Evolutionary conservation across 495 filamentous ascomycete genomes (phyloP), one percentile per base, ranked within the genome.

Genomic region (Aspergillus bridgeri): DNA sequence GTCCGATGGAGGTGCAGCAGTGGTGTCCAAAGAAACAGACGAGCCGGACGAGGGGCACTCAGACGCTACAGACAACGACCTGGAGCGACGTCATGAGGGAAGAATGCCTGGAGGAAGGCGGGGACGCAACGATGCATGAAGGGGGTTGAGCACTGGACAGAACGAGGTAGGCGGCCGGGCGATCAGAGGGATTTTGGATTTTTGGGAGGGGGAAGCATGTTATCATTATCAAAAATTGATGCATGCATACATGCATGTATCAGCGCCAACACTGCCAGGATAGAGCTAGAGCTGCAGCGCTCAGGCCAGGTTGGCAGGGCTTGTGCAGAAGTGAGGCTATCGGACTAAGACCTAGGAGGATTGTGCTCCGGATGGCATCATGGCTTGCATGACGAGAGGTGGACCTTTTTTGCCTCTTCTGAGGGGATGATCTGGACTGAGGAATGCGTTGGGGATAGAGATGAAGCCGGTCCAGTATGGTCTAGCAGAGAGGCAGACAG

Each of bases 361-460:
- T 38, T 38, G 33, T 38, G 33, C 33, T 38, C 33, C 33, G 33
- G 33, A 38, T 38, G 29, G 29, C 29, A 33, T 33, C 29, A 33
- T 33, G 33, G 33, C 33, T 38, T 38, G 33, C 33, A 38, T 15
- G 33, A 38, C 33, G 33, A 13, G 60, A 58, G 63, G 60, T 42
- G n/a, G n/a, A 63, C 56, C 49, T 55, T 62, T 44, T 60, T 67
- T 56, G 57, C 48, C 33, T 15, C 6, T 38, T 38, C 13, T 38
- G 9, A 15, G 33, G 33, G 33, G 11, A 15, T 38, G 13, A 13
- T 11, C 5, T 38, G 5, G 25, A 27, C 25, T 27, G 25, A 7
- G 25, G n/a, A n/a, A n/a, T n/a, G n/a, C n/a, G n/a, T 29, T 7
- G 11, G 27, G 27, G 5, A 6, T 3, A 3, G 1, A 3, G 27